A percentile compares a stretch with the other conserved stretches of the same genome.
phyloP scores from a whole-genome alignment of 2,329 filamentous ascomycete species.

The Macrophomina tecta region DNA sequence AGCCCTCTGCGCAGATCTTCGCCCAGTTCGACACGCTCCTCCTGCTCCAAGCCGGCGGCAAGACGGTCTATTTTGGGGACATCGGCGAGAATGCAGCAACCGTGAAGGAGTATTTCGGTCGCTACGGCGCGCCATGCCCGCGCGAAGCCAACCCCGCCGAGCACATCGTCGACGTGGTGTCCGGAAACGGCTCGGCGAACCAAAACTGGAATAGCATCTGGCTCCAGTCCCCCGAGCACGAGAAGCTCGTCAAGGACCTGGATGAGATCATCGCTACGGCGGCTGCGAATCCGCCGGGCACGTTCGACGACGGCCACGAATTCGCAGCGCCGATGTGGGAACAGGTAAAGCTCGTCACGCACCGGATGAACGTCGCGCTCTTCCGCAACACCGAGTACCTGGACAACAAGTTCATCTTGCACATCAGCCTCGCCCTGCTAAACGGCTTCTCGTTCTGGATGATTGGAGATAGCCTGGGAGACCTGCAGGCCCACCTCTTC shows the following conservation, averaged over 20 bases:
- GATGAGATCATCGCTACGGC: conserved; percentile 43
- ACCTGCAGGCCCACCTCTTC: background rate
- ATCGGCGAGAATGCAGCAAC: conserved; percentile 50
- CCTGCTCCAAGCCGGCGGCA: conserved; percentile 50
- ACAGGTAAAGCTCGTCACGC: background rate
- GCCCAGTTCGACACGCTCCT: conserved; percentile 53
- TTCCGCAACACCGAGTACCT: conserved; percentile 43
- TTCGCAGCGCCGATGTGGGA: background rate
- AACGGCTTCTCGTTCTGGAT: conserved; percentile 52
- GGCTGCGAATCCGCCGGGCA: conserved; percentile 49
- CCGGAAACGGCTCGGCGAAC: conserved; percentile 48
- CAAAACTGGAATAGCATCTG: conserved; percentile 51
- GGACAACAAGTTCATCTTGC: conserved; percentile 32
- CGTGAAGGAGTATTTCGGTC: conserved; percentile 62
- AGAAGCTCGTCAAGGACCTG: conserved; percentile 44
- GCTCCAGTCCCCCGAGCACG: conserved; percentile 37
- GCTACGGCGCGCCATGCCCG: conserved; percentile 67
- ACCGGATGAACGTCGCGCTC: background rate
- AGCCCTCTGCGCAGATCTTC: conserved; percentile 53
- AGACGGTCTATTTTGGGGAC: conserved; percentile 50
- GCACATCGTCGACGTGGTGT: conserved; percentile 58
- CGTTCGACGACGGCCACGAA: background rate
- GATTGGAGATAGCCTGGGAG: conserved; percentile 15
- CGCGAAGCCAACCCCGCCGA: conserved; percentile 74
- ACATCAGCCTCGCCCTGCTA: conserved; percentile 38